Percentiles rank a stretch among this genome's conserved stretches.
Evolutionary conservation across 305 asterid genomes (phyloP).

Genomic region (Fraxinus sp.): DNA sequence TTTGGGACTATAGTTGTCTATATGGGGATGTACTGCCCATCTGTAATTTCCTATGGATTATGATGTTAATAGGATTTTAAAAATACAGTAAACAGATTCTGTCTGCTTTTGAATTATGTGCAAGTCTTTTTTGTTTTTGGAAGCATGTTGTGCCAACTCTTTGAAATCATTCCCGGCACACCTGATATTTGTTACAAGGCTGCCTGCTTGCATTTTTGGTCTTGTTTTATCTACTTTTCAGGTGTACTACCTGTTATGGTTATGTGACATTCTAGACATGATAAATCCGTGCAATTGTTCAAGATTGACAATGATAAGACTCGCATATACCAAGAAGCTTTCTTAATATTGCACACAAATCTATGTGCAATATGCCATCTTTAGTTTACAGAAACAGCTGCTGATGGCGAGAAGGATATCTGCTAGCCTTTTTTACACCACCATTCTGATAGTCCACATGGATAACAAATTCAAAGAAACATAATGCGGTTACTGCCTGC

Average conservation of each 20-base stretch:
- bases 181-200: background rate
- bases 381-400: background rate
- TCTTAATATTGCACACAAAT: background rate
- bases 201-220: background rate
- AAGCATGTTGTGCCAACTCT: background rate
- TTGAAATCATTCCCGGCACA: background rate
- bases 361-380: background rate
- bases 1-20: constrained; percentile 13
- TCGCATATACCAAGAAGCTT: background rate
- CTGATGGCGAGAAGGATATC: background rate
- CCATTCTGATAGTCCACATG: background rate
- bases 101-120: background rate
- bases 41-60: background rate
- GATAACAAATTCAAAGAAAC: background rate
- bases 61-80: background rate
- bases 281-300: background rate
- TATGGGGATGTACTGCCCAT: constrained; percentile 9
- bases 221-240: background rate
- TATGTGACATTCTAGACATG: background rate
- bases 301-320: background rate
- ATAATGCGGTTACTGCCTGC: background rate
- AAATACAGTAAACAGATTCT: background rate
- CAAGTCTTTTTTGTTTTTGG: background rate
- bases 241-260: background rate
- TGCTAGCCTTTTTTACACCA: background rate